Evolutionary conservation across 225 moss, liverwort and hornwort genomes (phyloP).

Genomic region (Thuidium tamariscinum): DNA sequence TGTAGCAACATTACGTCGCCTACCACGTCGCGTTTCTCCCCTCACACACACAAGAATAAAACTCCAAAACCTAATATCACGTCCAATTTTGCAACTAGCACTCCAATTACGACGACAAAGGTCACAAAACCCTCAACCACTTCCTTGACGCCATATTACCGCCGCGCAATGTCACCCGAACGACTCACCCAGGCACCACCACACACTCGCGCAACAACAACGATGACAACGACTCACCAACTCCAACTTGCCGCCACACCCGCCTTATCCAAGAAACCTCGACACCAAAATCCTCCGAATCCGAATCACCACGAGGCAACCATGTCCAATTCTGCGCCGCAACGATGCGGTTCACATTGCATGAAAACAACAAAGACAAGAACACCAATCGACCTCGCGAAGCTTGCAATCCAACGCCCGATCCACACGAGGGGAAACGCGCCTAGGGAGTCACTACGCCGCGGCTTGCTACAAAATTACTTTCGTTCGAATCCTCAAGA

Average conservation of each 20-base stretch:
- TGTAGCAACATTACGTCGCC: not conserved
- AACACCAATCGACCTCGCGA: not conserved
- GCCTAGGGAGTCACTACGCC: not conserved
- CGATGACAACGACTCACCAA: not conserved
- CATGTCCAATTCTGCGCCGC: constrained; percentile 5
- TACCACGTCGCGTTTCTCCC: not conserved
- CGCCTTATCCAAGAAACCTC: constrained; percentile 9
- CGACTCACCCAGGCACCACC: not conserved
- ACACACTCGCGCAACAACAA: not conserved
- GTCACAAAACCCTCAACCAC: not conserved
- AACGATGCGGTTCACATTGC: constrained; percentile 10
- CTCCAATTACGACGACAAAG: not conserved
- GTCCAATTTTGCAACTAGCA: constrained; percentile 5
- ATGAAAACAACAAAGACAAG: not conserved
- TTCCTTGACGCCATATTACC: not conserved
- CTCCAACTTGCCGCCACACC: not conserved
- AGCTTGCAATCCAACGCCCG: not conserved
- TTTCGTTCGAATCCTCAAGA: not conserved
- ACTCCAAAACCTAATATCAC: not conserved
- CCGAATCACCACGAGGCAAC: not conserved
- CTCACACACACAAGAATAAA: not conserved
- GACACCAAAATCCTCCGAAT: not conserved
- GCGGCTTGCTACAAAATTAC: not conserved
- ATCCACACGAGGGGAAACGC: not conserved
- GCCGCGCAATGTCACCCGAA: not conserved